phyloP scores from a whole-genome alignment of 2,329 filamentous ascomycete genomes.

The Colletotrichum tanaceti region DNA sequence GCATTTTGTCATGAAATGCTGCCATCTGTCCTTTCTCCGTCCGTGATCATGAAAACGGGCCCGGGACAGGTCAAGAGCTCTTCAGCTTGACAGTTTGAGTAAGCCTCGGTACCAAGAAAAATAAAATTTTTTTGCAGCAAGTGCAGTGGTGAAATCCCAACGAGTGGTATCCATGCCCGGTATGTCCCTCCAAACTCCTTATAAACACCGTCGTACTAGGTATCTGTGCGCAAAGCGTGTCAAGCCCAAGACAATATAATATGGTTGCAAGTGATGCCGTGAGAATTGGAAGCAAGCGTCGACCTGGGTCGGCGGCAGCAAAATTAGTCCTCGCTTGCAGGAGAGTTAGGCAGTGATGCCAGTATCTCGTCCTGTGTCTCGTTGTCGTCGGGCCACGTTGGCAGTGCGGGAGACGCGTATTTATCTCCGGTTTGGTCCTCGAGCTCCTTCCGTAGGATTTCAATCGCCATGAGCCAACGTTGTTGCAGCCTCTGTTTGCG shows the following conservation, averaged over 20 bases:
- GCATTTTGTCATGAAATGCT: slow-evolving; percentile 33
- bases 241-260: slow-evolving; percentile 18
- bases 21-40: slow-evolving; percentile 12
- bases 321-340: slow-evolving; percentile 28
- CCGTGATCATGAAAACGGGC: slow-evolving; percentile 21
- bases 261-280: slow-evolving; percentile 25
- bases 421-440: slow-evolving; percentile 56
- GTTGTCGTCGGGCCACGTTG: slow-evolving; percentile 56
- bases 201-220: slow-evolving; percentile 33
- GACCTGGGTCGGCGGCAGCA: not conserved
- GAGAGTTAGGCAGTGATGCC: slow-evolving; percentile 30
- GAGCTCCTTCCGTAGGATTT: slow-evolving; percentile 65
- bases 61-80: slow-evolving; percentile 1
- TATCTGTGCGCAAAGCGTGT: slow-evolving; percentile 27
- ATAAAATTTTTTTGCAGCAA: too few relatives aligned
- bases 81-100: slow-evolving; percentile 1
- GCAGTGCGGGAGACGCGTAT: slow-evolving; percentile 55
- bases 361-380: slow-evolving; percentile 40
- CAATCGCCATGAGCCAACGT: slow-evolving; percentile 65
- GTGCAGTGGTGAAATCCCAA: slow-evolving; percentile 24
- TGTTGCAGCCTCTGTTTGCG: slow-evolving; percentile 58
- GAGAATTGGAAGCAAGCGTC: slow-evolving; percentile 13
- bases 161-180: slow-evolving; percentile 33
- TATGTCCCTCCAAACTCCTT: slow-evolving; percentile 32
- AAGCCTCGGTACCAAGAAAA: slow-evolving; percentile 15